These are phyloP conservation scores for Vanderwaltozyma polyspora DNA, from an alignment of 805 yeast genomes.

Conservation along the genomic window DNA sequence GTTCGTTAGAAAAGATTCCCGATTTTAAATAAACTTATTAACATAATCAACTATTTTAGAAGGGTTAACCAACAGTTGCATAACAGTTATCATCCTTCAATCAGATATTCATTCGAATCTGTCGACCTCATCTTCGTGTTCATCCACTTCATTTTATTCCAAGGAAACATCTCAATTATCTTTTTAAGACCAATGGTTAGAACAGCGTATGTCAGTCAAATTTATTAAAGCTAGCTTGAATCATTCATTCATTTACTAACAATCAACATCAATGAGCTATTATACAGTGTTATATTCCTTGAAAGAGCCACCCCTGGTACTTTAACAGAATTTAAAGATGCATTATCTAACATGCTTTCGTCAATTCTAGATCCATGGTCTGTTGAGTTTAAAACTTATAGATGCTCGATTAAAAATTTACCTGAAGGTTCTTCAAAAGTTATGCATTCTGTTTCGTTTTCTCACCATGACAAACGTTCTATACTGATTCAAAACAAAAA, in stretches of 20 bases:
- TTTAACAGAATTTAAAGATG: conserved; percentile 22
- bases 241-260: background rate
- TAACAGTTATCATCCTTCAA: too few species aligned
- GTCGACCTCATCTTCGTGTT: too few species aligned
- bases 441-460: conserved; percentile 20
- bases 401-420: conserved; percentile 17
- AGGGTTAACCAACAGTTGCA: too few species aligned
- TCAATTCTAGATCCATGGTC: conserved; percentile 22
- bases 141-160: too few species aligned
- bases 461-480: conserved; percentile 16
- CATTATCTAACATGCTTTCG: conserved; percentile 15
- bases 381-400: conserved; percentile 22
- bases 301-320: conserved; percentile 26
- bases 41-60: too few species aligned
- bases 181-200: background rate
- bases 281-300: conserved; percentile 15
- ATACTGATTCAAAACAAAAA: conserved; percentile 19
- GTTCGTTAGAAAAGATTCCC: too few species aligned
- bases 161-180: too few species aligned
- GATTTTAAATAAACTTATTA: too few species aligned
- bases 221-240: background rate
- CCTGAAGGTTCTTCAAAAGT: conserved; percentile 13
- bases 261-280: background rate
- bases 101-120: too few species aligned
- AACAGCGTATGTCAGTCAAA: background rate